A percentile compares a stretch with the other conserved stretches of the same genome.
Conservation (phyloP, 768 basidiomycete genomes). For the Coprinopsis sp. region DNA sequence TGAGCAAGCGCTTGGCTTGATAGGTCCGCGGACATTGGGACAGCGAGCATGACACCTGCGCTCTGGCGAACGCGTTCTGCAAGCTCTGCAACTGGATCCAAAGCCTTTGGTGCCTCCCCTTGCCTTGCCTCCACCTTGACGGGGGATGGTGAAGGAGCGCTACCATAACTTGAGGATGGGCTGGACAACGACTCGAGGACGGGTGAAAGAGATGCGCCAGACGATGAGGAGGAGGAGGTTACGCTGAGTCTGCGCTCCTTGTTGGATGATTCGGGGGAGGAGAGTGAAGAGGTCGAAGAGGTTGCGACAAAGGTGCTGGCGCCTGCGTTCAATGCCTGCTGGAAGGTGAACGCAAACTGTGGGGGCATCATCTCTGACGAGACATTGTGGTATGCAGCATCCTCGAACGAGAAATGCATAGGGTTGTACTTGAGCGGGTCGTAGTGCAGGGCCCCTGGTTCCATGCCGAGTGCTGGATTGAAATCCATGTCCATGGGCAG, state of each 20-base stretch:
- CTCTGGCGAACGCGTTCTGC: constrained; percentile 48
- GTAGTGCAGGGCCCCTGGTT: constrained; percentile 61
- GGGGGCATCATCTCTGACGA: constrained; percentile 20
- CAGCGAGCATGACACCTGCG: constrained; percentile 53
- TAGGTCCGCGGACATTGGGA: constrained; percentile 36
- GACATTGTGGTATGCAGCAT: constrained; percentile 14
- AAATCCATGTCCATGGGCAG: constrained; percentile 59
- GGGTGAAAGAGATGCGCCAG: constrained; percentile 51
- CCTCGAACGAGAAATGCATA: constrained; percentile 19
- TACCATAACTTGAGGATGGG: constrained; percentile 21
- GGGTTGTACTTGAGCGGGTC: constrained; percentile 19
- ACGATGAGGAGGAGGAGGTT: constrained; percentile 51
- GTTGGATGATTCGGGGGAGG: constrained; percentile 22
- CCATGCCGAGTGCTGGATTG: constrained; percentile 52
- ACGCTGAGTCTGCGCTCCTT: constrained; percentile 45
- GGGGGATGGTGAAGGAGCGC: constrained; percentile 16
- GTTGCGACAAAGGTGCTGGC: constrained; percentile 16
- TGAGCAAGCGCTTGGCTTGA: constrained; percentile 19
- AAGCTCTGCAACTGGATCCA: constrained; percentile 36
- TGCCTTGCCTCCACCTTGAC: constrained; percentile 12
- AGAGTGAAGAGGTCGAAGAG: constrained; percentile 21
- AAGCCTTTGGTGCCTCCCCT: neutral
- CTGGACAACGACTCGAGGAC: constrained; percentile 35
- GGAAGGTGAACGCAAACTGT: constrained; percentile 41
- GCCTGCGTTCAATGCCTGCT: constrained; percentile 16